Evolutionary conservation across 139 green algal species (phyloP).

Genomic region (Coccomyxa sp.): DNA sequence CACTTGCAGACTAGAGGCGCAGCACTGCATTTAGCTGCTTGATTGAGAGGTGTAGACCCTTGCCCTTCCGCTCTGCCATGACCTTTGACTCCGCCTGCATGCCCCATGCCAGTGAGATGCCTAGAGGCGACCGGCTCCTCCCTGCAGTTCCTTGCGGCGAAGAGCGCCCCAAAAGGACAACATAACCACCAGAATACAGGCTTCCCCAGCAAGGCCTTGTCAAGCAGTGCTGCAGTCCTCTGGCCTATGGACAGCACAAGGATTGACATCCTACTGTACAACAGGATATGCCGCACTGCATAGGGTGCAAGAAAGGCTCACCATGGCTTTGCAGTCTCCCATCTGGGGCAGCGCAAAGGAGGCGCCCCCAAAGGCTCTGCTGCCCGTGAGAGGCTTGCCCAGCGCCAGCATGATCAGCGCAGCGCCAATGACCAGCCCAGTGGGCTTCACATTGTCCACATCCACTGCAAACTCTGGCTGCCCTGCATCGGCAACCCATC

Average conservation of each 20-base stretch:
- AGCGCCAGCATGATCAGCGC: constrained; percentile 7
- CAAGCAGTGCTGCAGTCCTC: neutral
- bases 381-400: constrained; percentile 13
- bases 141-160: neutral
- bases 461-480: constrained; percentile 10
- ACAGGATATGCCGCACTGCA: too few species aligned
- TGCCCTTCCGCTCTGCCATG: neutral
- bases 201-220: neutral
- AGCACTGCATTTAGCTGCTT: constrained; percentile 15
- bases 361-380: neutral
- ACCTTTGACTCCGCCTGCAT: constrained; percentile 7
- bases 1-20: constrained; percentile 1
- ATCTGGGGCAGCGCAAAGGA: neutral
- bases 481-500: too few species aligned
- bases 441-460: constrained; percentile 12
- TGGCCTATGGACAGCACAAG: neutral
- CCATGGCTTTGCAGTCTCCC: constrained; percentile 4
- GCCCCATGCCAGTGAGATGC: neutral
- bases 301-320: neutral
- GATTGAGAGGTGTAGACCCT: neutral
- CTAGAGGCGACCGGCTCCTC: neutral
- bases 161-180: neutral
- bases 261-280: neutral
- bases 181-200: neutral
- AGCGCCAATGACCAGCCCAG: neutral